These are phyloP conservation scores for Cucurbita ficifolia DNA, from an alignment of 306 rosid species.

Conservation along the genomic window DNA sequence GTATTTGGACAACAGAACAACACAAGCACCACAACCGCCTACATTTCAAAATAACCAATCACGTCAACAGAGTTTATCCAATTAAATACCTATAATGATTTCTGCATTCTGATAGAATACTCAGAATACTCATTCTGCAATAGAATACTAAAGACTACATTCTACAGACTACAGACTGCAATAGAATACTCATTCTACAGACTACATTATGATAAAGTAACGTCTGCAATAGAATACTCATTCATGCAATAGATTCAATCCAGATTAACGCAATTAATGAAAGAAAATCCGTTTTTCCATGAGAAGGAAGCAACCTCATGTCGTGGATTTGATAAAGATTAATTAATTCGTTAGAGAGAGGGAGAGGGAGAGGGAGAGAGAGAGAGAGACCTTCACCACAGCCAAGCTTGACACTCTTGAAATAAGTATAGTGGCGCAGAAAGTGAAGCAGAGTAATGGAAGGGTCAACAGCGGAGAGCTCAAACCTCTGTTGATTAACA, in stretches of 20 bases:
- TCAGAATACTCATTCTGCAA: background rate
- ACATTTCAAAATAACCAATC: slow-evolving; percentile 8
- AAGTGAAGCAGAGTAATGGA: slow-evolving; percentile 65
- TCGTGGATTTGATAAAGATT: background rate
- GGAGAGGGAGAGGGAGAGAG: no score
- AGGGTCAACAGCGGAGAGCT: slow-evolving; percentile 39
- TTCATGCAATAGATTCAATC: no score
- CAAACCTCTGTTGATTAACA: slow-evolving; percentile 50
- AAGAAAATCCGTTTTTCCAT: background rate
- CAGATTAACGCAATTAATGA: background rate
- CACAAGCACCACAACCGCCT: slow-evolving; percentile 97
- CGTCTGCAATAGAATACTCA: no score
- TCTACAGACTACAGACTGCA: background rate
- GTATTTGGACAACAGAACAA: slow-evolving; percentile 64
- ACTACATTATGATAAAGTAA: no score
- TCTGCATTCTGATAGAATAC: background rate
- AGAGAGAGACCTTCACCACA: slow-evolving; percentile 60
- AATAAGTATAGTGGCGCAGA: slow-evolving; percentile 49
- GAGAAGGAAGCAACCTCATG: background rate
- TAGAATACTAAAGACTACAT: background rate
- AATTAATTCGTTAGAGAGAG: background rate
- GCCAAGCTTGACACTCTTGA: slow-evolving; percentile 72
- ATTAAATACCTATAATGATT: background rate
- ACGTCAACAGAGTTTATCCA: background rate
- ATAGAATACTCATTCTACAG: no score